Base-by-base conservation (phyloP, 495 filamentous ascomycete species). In the Aspergillus nidulans region DNA sequence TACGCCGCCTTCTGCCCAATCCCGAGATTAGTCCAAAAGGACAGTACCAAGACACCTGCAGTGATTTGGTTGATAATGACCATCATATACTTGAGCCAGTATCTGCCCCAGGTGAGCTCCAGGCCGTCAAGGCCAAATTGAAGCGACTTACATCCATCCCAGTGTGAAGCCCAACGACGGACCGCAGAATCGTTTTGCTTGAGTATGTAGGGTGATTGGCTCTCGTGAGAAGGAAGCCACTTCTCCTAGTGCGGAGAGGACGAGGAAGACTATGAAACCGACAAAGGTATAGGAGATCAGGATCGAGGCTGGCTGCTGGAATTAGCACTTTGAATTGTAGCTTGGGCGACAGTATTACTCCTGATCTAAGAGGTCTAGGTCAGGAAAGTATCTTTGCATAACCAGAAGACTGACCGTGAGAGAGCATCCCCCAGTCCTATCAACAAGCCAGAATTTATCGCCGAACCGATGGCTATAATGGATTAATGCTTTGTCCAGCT, bases 11-110 rank as follows among this genome's bases (percentile, higher is more conserved):
- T 81, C 56, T 91, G 90, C 44, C 91, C 77, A 34, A 69, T 42
- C 20, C 64, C 55, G 3, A 75, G 66, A 13, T 79, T 75, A 13
- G 80, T 59, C 90, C 90, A 95, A 51, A 82, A 86, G 44, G 85
- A 78, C 9, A 92, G 76, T 9, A 92, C 78, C 13, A 92, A 67
- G 10, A 85, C 81, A 16, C 85, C 82, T 20, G 89, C 88, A 13
- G 87, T 91, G 36, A 91, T 70, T 58, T 94, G 88, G 59, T 90
- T 91, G 4, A 88, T 87, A 10, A 87, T 85, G 40, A 87, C 76
- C 50, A 94, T 86, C 58, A 88, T 83, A 66, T 89, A 90, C 65
- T 85, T 87, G 56, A 78, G 68, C 68, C 72, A 68, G 64, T 70
- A 72, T 61, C 75, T 84, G 71, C 54, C 16, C 34, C 10, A 36